Percentiles rank a stretch among this genome's conserved stretches.
phyloP scores from a whole-genome alignment of 2,329 filamentous ascomycete genomes.

The Venturia oleaginea region DNA sequence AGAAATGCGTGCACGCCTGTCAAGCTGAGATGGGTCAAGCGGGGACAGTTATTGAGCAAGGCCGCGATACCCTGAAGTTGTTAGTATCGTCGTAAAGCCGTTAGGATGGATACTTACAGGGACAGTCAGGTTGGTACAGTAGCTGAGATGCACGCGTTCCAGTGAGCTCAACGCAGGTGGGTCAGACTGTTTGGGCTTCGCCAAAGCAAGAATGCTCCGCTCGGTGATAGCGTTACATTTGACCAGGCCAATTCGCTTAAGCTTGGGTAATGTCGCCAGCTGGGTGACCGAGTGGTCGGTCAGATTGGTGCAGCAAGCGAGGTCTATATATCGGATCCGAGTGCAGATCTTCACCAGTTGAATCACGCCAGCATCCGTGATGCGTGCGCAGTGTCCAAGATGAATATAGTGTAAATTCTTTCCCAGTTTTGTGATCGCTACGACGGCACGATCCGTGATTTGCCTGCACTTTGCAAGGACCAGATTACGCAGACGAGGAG shows the following conservation, averaged over 20 bases:
- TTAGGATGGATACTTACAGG: slow-evolving; percentile 48
- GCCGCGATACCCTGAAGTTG: slow-evolving; percentile 69
- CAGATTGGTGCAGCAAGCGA: slow-evolving; percentile 86
- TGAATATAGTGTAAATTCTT: slow-evolving; percentile 98
- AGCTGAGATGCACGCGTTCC: slow-evolving; percentile 92
- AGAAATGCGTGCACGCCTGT: slow-evolving; percentile 91
- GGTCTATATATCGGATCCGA: slow-evolving; percentile 90
- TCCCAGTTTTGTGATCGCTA: slow-evolving; percentile 77
- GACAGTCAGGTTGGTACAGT: slow-evolving; percentile 78
- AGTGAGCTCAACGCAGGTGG: slow-evolving; percentile 57
- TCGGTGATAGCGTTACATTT: slow-evolving; percentile 91
- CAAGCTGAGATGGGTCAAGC: slow-evolving; percentile 86
- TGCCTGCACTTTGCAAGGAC: slow-evolving; percentile 90
- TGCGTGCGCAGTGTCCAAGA: slow-evolving; percentile 82
- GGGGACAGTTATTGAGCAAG: slow-evolving; percentile 81
- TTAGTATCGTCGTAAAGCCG: slow-evolving; percentile 22
- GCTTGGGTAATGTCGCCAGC: slow-evolving; percentile 77
- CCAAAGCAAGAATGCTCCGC: slow-evolving; percentile 74
- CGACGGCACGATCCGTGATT: slow-evolving; percentile 81
- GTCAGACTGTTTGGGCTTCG: slow-evolving; percentile 51
- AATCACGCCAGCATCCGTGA: slow-evolving; percentile 83
- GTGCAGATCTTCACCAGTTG: slow-evolving; percentile 79
- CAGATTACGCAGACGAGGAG: slow-evolving; percentile 81
- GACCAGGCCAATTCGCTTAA: slow-evolving; percentile 89
- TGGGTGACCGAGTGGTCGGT: slow-evolving; percentile 81